These are phyloP conservation scores for Cryptosporidium sp. DNA, from an alignment of 169 alveolate species.

Conservation along the genomic window DNA sequence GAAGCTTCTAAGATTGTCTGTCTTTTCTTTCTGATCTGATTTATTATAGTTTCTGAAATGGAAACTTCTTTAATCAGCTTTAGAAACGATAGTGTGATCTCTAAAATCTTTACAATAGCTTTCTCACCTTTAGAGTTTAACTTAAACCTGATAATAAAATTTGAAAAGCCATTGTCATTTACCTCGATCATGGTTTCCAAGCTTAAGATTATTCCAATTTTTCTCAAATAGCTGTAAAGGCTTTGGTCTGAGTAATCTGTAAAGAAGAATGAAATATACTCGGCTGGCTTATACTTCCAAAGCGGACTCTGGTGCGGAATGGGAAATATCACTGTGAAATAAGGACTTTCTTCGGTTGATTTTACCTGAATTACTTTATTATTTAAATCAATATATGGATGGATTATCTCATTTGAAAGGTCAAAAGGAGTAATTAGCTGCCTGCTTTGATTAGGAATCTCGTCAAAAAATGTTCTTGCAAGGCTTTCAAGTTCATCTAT, in stretches of 20 bases:
- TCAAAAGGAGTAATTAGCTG: conserved; percentile 40
- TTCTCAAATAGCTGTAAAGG: background rate
- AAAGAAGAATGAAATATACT: conserved; percentile 47
- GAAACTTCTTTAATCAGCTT: conserved; percentile 38
- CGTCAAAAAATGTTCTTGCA: conserved; percentile 45
- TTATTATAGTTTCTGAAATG: conserved; percentile 28
- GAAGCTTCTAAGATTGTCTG: conserved; percentile 18
- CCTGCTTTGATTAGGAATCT: conserved; percentile 22
- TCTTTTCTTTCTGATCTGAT: conserved; percentile 43
- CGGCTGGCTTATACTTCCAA: conserved; percentile 55
- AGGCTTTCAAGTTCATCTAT: conserved; percentile 37
- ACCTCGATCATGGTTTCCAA: conserved; percentile 21
- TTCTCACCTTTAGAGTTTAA: conserved; percentile 21
- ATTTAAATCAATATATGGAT: conserved; percentile 40
- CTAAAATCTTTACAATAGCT: conserved; percentile 24
- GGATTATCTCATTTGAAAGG: background rate
- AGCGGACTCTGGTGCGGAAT: conserved; percentile 36
- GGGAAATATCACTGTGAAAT: conserved; percentile 34
- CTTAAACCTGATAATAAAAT: conserved; percentile 7
- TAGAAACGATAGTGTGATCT: conserved; percentile 39
- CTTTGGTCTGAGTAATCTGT: conserved; percentile 37
- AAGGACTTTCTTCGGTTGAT: background rate
- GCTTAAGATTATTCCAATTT: background rate
- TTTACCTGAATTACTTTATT: conserved; percentile 24
- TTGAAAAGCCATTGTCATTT: conserved; percentile 51